Conservation (phyloP, 805 yeast species). For the Metschnikowia koreensis region DNA sequence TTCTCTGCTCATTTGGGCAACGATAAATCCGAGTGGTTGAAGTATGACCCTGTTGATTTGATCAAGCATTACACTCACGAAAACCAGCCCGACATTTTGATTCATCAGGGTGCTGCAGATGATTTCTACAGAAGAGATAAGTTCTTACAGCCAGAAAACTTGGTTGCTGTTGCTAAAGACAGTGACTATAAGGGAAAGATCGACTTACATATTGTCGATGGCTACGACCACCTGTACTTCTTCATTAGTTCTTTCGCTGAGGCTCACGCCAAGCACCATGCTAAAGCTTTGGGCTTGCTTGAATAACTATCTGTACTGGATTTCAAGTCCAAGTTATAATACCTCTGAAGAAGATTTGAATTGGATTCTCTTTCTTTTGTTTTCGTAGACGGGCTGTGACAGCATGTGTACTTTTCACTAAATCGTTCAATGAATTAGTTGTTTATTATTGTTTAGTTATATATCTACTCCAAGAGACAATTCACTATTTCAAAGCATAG, state of each 20-base stretch:
- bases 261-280: conserved; percentile 85
- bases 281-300: conserved; percentile 52
- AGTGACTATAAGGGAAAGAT: conserved; percentile 61
- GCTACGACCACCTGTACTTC: conserved; percentile 89
- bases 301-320: conserved; percentile 14
- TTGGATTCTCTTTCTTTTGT: background rate
- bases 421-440: too few species aligned
- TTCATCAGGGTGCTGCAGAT: conserved; percentile 82
- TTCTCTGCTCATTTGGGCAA: conserved; percentile 75
- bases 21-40: conserved; percentile 59
- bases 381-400: too few species aligned
- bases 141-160: conserved; percentile 75
- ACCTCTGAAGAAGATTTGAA: background rate
- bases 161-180: conserved; percentile 58
- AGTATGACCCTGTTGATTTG: conserved; percentile 83
- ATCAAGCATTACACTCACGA: conserved; percentile 56
- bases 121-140: conserved; percentile 57
- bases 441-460: too few species aligned
- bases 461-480: too few species aligned
- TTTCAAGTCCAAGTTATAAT: background rate
- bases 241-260: conserved; percentile 77
- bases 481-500: too few species aligned
- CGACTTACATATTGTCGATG: conserved; percentile 63
- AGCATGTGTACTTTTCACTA: too few species aligned
- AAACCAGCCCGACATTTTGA: conserved; percentile 56